Conservation (phyloP, 805 yeast genomes). For the Barnettozyma sucrosica region DNA sequence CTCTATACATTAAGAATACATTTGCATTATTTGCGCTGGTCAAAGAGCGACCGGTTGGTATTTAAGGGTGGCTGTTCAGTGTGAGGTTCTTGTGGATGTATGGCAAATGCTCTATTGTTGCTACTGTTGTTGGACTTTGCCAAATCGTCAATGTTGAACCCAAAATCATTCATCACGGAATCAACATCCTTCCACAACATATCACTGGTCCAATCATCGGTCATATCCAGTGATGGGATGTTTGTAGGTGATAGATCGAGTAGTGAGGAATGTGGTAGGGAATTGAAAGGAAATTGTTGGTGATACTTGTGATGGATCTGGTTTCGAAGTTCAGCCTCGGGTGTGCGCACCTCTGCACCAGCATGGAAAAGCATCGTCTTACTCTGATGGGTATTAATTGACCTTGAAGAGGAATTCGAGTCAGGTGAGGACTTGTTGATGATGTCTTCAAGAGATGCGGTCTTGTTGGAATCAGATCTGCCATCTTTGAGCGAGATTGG, state of each 20-base stretch:
- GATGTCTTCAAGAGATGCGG: conserved; percentile 15
- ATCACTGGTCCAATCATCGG: conserved; percentile 40
- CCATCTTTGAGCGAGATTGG: conserved; percentile 43
- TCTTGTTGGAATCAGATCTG: conserved; percentile 13
- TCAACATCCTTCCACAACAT: conserved; percentile 72
- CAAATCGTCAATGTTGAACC: conserved; percentile 55
- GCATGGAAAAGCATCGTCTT: background rate
- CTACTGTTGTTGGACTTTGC: conserved; percentile 6
- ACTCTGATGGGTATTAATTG: background rate
- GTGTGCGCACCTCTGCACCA: background rate
- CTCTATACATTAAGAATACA: background rate
- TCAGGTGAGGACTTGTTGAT: conserved; percentile 20
- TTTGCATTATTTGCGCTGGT: background rate
- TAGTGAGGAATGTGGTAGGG: background rate
- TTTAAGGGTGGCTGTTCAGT: background rate
- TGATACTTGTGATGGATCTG: conserved; percentile 3
- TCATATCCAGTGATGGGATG: conserved; percentile 28
- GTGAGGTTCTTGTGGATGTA: conserved; percentile 5
- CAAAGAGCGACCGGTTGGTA: conserved; percentile 3
- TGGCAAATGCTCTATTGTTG: background rate
- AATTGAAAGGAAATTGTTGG: background rate
- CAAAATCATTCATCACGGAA: conserved; percentile 86
- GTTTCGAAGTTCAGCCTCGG: conserved; percentile 3
- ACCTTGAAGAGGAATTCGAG: background rate
- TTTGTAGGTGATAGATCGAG: conserved; percentile 20